Evolutionary conservation across 2,329 filamentous ascomycete species (phyloP).

Genomic region (Cladosporium sp.): DNA sequence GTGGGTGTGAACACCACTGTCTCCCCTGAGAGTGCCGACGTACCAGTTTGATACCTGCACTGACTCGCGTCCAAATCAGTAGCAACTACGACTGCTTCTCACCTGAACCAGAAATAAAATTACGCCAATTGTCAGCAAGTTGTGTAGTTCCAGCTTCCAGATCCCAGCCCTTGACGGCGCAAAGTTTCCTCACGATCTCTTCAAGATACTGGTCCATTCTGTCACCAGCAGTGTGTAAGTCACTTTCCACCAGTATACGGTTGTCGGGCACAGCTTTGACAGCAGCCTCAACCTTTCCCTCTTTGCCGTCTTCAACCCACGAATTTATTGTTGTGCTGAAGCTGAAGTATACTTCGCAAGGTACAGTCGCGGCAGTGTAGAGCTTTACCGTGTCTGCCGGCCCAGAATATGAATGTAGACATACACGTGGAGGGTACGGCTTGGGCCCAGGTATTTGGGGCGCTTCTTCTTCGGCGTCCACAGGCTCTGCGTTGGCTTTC

Average conservation of each 20-base stretch:
- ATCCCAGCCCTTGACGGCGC: conserved; percentile 70
- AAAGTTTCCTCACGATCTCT: conserved; percentile 70
- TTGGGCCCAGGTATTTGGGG: conserved; percentile 29
- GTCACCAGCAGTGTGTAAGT: conserved; percentile 76
- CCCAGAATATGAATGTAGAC: conserved; percentile 89
- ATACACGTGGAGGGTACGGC: conserved; percentile 81
- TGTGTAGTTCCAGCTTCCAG: conserved; percentile 64
- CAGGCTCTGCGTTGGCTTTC: conserved; percentile 13
- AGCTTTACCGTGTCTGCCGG: conserved; percentile 68
- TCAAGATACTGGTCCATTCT: conserved; percentile 75
- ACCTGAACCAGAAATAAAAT: conserved; percentile 52
- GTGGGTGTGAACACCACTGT: neutral
- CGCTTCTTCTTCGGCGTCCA: conserved; percentile 16
- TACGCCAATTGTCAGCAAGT: conserved; percentile 69
- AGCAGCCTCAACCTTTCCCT: conserved; percentile 56
- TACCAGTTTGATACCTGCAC: too few species aligned
- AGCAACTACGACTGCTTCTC: neutral
- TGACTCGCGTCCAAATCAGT: too few species aligned
- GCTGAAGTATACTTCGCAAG: conserved; percentile 76
- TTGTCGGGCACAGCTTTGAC: conserved; percentile 71
- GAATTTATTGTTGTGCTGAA: conserved; percentile 79
- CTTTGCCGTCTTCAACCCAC: conserved; percentile 39
- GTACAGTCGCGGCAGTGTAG: conserved; percentile 69
- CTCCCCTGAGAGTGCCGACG: too few species aligned
- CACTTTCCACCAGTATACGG: conserved; percentile 80